Evolutionary conservation across 2,329 filamentous ascomycete genomes (phyloP).

Genomic region (Apiospora phragmitis): DNA sequence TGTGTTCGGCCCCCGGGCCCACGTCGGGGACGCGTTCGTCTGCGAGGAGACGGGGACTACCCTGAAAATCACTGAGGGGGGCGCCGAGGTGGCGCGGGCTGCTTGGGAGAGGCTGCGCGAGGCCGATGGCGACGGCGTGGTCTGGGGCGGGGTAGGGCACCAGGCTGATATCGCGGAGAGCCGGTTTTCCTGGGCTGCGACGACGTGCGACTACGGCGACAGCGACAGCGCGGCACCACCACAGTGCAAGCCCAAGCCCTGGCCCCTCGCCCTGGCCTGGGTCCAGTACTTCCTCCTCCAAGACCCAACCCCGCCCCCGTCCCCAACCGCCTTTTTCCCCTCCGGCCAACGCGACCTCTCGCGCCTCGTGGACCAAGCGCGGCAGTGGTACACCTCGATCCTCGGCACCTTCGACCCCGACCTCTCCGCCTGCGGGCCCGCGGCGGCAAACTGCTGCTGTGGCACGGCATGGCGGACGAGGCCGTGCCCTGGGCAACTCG

Average conservation of each 20-base stretch:
- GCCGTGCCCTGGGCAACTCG: neutral
- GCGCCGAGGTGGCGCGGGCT: neutral
- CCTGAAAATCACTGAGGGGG: neutral
- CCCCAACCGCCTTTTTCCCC: neutral
- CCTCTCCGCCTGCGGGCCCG: neutral
- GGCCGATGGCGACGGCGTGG: neutral
- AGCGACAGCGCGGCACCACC: neutral
- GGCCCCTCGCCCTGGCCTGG: neutral
- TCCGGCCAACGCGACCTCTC: neutral
- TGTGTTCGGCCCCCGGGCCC: neutral
- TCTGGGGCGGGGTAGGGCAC: neutral
- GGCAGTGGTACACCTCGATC: conserved; percentile 8
- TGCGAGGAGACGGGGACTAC: neutral
- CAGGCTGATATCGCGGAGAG: neutral
- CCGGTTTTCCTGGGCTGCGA: neutral
- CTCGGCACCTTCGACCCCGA: conserved; percentile 6
- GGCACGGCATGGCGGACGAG: conserved; percentile 5
- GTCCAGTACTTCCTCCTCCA: neutral
- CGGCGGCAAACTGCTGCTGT: neutral
- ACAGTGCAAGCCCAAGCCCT: neutral
- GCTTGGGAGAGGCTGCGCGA: neutral
- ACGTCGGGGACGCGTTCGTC: neutral
- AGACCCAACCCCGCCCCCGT: neutral
- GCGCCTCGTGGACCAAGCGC: neutral
- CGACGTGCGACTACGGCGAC: neutral